These are phyloP conservation scores for Phoenix dactylifera DNA, from an alignment of 176 grass and related monocot species.

Conservation along the genomic window DNA sequence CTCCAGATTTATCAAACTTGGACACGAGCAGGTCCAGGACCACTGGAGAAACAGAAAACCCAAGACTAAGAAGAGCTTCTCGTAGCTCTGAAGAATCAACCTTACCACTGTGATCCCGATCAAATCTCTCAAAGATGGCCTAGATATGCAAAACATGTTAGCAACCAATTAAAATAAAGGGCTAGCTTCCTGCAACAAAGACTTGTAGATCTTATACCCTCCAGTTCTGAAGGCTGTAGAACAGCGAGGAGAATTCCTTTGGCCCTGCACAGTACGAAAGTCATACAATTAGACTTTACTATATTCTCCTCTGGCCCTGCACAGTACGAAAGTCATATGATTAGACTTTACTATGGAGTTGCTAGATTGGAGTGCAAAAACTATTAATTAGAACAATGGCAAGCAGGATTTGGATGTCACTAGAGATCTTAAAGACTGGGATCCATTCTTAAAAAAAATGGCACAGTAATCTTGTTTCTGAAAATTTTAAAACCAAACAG, in stretches of 20 bases:
- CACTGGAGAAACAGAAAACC: conserved; percentile 71
- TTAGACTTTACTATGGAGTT: too few species aligned
- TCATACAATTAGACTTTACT: too few species aligned
- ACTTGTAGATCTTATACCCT: conserved; percentile 38
- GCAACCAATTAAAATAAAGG: background rate
- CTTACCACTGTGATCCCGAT: conserved; percentile 80
- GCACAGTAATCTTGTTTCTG: too few species aligned
- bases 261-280: conserved; percentile 40
- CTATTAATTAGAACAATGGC: too few species aligned
- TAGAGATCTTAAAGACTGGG: too few species aligned
- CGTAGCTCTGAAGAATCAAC: conserved; percentile 77
- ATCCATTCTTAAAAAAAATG: too few species aligned
- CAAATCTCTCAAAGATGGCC: conserved; percentile 84
- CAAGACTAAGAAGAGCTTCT: conserved; percentile 77
- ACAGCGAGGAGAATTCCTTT: conserved; percentile 82
- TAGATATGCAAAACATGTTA: conserved; percentile 24
- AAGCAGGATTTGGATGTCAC: too few species aligned
- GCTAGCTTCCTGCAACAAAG: background rate
- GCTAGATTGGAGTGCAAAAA: too few species aligned
- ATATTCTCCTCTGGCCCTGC: conserved; percentile 61
- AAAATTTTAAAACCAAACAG: too few species aligned
- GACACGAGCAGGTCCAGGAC: conserved; percentile 87
- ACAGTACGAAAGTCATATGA: conserved; percentile 3
- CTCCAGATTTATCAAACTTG: conserved; percentile 94
- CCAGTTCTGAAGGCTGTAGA: conserved; percentile 98